Evolutionary conservation across 2,329 filamentous ascomycete genomes (phyloP), one percentile per base, ranked within the genome.

Genomic region (Neocucurbitaria cava): DNA sequence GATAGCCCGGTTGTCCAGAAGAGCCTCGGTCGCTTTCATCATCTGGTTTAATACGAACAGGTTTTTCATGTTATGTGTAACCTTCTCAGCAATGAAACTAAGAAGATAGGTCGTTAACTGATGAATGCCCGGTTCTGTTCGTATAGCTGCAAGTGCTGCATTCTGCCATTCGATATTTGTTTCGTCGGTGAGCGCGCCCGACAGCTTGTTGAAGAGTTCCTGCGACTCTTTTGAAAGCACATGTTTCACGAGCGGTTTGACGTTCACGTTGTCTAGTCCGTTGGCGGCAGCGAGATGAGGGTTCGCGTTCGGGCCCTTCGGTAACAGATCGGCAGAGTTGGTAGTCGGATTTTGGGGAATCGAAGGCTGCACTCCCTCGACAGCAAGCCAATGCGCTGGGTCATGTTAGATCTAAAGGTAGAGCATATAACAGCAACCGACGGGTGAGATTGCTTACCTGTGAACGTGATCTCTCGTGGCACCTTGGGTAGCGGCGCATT

Each of bases 51-150:
- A 82, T 5, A 92, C 87, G 72, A 97, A 97, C 2, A 93, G 84
- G 74, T 96, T 91, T 77, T 96, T 93, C 61, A 96, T 84, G 64
- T 89, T 90, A 75, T 99, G 95, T 1, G 95, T 98, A 46, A 99
- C 92, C 76, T 96, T 95, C 74, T 97, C 94, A 18, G 92, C 89
- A 68, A 98, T 90, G 75, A 96, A 98, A 74, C 96, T 92, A 55
- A 96, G 89, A 68, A 98, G 97, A 78, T 99, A 99, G 0, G 95
- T 95, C 24, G 96, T 88, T 9, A 99, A 86, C 77, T 99, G 95
- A 73, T 99, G 95, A 35, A 98, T 85, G 33, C 94, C 94, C 0
- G 95, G 92, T 70, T 99, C 95, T 52, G 92, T 90, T 45, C 89
- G 85, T 21, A 99, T 86, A 23, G 91, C 96, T 47, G 91, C 89